Base-by-base conservation (phyloP, 306 rosid species). In the Datisca glomerata region DNA sequence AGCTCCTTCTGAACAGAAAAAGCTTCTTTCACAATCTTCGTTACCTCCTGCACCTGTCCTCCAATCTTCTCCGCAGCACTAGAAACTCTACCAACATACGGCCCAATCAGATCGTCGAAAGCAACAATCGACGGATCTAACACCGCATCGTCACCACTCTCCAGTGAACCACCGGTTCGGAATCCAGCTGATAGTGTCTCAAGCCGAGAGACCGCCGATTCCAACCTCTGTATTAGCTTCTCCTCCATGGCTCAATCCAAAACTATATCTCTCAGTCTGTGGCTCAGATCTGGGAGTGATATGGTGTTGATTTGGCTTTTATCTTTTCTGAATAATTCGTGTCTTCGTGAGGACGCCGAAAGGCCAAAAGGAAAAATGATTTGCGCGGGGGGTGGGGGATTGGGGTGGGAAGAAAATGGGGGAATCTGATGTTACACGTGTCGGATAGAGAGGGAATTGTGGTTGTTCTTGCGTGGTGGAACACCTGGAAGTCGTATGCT, bases 31-130 rank as follows among this genome's bases (percentile, higher is more conserved):
- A 86, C 43, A 55, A 70, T 17, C 56, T 61, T 62, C 7, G 93
- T 69, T 16, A 50, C 65, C 11, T 69, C 81, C 68, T 69, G 49
- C 9, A 76, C 94, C 66, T 64, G 72, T 41, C 93, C 96, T 33
- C 96, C 94, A 40, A 86, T 79, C 55, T 54, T 58, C 69, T 86
- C 85, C n/a, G 94, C 94, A 3, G 93, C 81, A 20, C 42, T 27
- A 7, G 46, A 50, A 64, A 82, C 55, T 64, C 70, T 76, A 39
- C 52, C 68, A 28, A 86, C 21, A 47, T 55, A 60, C 61, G 62
- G 74, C 25, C 49, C 67, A 49, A 65, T 64, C 39, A 86, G 61
- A 71, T 76, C 87, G 45, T 42, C 80, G 51, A 73, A 82, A 3
- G 85, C 94, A 33, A 71, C 41, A 42, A 86, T 62, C 47, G 94